Conservation (phyloP, 169 alveolate genomes). For the Amoebophrya sp. region DNA sequence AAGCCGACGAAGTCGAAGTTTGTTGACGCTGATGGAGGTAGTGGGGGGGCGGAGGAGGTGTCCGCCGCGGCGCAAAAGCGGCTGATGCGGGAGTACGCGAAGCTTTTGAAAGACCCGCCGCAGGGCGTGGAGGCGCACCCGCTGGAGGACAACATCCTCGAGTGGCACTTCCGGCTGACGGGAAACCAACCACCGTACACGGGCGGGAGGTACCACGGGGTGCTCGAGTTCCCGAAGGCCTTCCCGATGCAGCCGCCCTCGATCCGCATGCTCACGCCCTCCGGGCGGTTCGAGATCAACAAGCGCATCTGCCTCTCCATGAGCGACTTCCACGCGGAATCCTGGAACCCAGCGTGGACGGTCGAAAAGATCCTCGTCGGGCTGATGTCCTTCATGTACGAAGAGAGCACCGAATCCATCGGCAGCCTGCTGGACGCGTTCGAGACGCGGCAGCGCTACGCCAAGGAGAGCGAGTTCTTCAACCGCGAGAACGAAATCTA, state of each 20-base stretch:
- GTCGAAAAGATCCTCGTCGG: background rate
- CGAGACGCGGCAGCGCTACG: too few species aligned
- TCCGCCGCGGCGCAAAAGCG: background rate
- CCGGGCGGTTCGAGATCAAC: background rate
- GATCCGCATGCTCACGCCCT: background rate
- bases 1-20: background rate
- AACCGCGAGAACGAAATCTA: background rate
- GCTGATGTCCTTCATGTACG: too few species aligned
- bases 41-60: background rate
- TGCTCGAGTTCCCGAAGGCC: background rate
- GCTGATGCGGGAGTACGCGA: background rate
- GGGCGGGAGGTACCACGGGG: background rate
- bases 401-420: background rate
- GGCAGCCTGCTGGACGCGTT: background rate
- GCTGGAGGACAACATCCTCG: background rate
- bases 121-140: background rate
- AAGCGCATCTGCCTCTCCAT: too few species aligned
- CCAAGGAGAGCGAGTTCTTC: too few species aligned
- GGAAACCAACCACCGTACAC: background rate
- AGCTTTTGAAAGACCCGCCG: too few species aligned
- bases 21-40: background rate
- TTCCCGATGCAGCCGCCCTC: background rate
- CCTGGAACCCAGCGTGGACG: too few species aligned
- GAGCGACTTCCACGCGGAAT: too few species aligned
- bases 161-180: background rate